Conservation (phyloP, 139 green algal species). For the Coelastrella sp. region DNA sequence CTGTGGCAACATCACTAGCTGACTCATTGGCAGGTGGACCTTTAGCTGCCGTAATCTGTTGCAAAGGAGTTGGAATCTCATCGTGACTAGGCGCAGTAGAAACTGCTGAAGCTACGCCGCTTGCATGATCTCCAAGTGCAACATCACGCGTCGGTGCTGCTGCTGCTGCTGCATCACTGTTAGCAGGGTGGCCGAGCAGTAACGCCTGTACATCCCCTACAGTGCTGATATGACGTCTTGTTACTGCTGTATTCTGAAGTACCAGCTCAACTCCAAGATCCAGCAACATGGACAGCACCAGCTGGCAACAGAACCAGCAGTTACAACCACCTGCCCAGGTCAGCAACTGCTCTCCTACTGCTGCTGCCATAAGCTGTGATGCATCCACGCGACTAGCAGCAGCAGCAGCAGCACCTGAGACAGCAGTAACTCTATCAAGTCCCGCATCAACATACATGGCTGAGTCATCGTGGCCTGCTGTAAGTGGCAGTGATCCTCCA, state of each 20-base stretch:
- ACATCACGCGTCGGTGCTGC: no score
- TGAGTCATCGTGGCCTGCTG: background rate
- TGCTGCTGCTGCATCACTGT: background rate
- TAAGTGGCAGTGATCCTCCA: background rate
- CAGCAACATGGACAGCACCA: slow-evolving; percentile 68
- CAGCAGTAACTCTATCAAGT: no score
- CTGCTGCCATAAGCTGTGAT: slow-evolving; percentile 79
- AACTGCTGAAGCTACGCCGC: no score
- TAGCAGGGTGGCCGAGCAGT: slow-evolving; percentile 51
- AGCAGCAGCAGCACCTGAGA: background rate
- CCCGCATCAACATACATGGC: no score
- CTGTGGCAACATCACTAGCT: no score
- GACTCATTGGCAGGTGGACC: no score
- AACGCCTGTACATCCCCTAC: slow-evolving; percentile 65
- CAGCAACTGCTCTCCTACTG: slow-evolving; percentile 36
- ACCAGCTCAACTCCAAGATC: slow-evolving; percentile 52
- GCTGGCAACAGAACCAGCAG: slow-evolving; percentile 28
- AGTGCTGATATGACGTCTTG: slow-evolving; percentile 53
- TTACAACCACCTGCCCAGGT: background rate
- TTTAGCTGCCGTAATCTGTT: no score
- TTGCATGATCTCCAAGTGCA: no score
- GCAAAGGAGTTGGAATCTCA: no score
- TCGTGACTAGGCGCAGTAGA: no score
- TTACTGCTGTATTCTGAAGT: slow-evolving; percentile 72
- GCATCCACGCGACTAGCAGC: slow-evolving; percentile 68